Conservation (phyloP, 768 basidiomycete genomes). For the Rhizopogon vesiculosus region DNA sequence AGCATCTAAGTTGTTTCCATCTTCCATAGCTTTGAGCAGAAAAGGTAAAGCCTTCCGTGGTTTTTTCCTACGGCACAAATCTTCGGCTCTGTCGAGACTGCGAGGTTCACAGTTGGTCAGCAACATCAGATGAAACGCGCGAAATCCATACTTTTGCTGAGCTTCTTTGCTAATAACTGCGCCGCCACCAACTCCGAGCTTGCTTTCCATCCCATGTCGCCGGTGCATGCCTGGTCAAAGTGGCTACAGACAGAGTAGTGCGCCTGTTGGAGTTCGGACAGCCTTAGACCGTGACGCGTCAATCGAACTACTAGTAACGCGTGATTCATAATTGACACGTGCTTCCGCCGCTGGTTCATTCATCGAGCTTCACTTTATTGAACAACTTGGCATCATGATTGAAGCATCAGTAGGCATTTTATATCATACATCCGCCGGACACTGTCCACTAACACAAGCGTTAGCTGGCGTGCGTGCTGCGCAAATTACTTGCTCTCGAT, state of each 20-base stretch:
- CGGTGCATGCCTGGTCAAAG: neutral
- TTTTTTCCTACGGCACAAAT: slow-evolving; percentile 27
- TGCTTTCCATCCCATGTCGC: slow-evolving; percentile 19
- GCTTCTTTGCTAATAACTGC: slow-evolving; percentile 25
- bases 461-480: neutral
- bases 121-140: neutral
- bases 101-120: neutral
- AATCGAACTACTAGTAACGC: neutral
- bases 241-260: neutral
- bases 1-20: slow-evolving; percentile 37
- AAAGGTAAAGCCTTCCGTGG: slow-evolving; percentile 34
- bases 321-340: neutral
- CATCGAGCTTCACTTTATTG: no score
- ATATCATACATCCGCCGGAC: no score
- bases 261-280: neutral
- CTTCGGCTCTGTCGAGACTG: slow-evolving; percentile 35
- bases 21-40: slow-evolving; percentile 35
- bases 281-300: neutral
- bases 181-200: slow-evolving; percentile 23
- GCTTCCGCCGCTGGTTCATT: neutral
- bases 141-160: slow-evolving; percentile 19
- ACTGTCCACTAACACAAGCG: no score
- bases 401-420: no score
- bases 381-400: no score
- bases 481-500: neutral